phyloP scores from a whole-genome alignment of 2,329 filamentous ascomycete genomes.

The Colletotrichum musae region DNA sequence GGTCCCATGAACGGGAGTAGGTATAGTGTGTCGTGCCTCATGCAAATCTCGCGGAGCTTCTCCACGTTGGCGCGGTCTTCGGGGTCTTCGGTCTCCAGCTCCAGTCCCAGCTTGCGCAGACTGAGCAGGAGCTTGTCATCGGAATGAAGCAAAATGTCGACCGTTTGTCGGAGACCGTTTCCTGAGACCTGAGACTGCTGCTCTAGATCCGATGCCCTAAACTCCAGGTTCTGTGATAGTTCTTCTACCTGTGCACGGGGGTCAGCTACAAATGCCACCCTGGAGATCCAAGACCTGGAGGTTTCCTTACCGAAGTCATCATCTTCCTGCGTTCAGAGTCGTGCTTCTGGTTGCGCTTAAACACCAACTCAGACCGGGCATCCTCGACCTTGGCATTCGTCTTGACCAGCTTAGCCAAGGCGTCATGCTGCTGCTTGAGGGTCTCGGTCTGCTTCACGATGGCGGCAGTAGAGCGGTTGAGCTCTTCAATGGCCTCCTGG shows the following conservation, averaged over 20 bases:
- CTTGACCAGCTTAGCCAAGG: conserved; percentile 67
- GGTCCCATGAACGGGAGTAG: neutral
- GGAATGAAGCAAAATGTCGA: conserved; percentile 66
- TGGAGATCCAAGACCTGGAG: neutral
- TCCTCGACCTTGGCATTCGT: conserved; percentile 54
- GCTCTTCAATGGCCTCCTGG: conserved; percentile 71
- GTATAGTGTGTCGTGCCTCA: conserved; percentile 55
- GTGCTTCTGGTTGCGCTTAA: conserved; percentile 54
- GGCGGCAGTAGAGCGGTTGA: conserved; percentile 74
- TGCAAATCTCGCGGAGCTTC: conserved; percentile 72
- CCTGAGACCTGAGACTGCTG: conserved; percentile 64
- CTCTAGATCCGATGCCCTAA: conserved; percentile 63
- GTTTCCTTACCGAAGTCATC: conserved; percentile 55
- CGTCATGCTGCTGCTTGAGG: conserved; percentile 73
- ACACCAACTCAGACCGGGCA: conserved; percentile 53
- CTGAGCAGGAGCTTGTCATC: conserved; percentile 77
- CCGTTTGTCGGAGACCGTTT: conserved; percentile 61
- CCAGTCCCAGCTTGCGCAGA: conserved; percentile 76
- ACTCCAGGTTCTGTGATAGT: conserved; percentile 61
- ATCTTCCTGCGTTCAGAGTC: conserved; percentile 59
- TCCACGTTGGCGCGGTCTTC: conserved; percentile 68
- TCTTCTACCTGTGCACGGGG: conserved; percentile 59
- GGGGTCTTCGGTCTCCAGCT: conserved; percentile 67
- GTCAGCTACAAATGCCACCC: conserved; percentile 1
- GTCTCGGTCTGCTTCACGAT: conserved; percentile 76